These are phyloP conservation scores for Pezicula radicicola DNA, from an alignment of 2,329 filamentous ascomycete species.

Conservation along the genomic window DNA sequence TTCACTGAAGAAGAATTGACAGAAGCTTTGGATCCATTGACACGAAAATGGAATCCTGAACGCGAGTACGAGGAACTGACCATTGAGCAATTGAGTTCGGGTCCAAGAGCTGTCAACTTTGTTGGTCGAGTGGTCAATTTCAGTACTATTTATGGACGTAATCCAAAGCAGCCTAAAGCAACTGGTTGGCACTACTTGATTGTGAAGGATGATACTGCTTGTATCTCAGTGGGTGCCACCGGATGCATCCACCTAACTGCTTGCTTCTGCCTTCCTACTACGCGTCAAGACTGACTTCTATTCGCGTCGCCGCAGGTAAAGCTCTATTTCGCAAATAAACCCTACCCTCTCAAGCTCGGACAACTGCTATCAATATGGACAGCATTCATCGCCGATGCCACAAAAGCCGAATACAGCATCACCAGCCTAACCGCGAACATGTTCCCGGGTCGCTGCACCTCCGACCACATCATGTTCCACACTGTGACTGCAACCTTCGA, in stretches of 20 bases:
- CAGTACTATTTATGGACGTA: conserved; percentile 38
- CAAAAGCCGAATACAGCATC: conserved; percentile 37
- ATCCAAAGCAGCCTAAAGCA: conserved; percentile 39
- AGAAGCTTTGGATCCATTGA: conserved; percentile 33
- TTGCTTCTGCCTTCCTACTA: background rate
- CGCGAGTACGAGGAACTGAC: conserved; percentile 43
- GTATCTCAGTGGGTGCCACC: conserved; percentile 41
- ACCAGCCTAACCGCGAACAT: conserved; percentile 48
- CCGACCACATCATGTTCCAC: conserved; percentile 51
- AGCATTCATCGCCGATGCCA: conserved; percentile 45
- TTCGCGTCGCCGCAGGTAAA: conserved; percentile 35
- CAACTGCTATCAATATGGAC: conserved; percentile 55
- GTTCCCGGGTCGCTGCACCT: conserved; percentile 52
- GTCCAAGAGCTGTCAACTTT: conserved; percentile 47
- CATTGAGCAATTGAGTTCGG: conserved; percentile 45
- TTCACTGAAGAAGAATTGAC: conserved; percentile 48
- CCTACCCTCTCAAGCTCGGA: conserved; percentile 45
- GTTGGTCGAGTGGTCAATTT: conserved; percentile 55
- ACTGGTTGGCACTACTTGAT: conserved; percentile 50
- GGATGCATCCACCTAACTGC: background rate
- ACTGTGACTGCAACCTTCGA: conserved; percentile 40
- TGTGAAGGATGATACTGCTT: conserved; percentile 53
- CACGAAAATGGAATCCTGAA: conserved; percentile 36
- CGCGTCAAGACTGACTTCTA: background rate
- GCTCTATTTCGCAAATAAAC: conserved; percentile 43